phyloP scores from a whole-genome alignment of 768 basidiomycete genomes.

The Royoungia palumana region DNA sequence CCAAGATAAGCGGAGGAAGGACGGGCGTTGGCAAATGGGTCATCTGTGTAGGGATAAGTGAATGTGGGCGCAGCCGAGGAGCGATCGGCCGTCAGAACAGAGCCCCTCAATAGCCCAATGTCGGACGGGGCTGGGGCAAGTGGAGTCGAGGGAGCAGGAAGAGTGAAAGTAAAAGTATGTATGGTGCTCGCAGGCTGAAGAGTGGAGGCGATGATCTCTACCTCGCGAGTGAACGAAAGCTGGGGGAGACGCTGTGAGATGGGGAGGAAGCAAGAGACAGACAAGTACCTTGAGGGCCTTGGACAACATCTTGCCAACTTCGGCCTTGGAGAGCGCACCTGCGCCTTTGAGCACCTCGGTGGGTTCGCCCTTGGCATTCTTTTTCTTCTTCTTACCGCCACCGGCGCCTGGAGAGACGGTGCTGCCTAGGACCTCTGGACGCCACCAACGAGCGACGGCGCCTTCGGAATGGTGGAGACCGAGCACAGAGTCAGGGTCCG shows the following conservation, averaged over 20 bases:
- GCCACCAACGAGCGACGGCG: slow-evolving; percentile 87
- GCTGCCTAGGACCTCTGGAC: slow-evolving; percentile 87
- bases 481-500: slow-evolving; percentile 77
- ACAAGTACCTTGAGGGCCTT: slow-evolving; percentile 79
- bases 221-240: slow-evolving; percentile 90
- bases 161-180: slow-evolving; percentile 86
- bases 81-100: slow-evolving; percentile 65
- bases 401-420: slow-evolving; percentile 83
- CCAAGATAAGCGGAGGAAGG: slow-evolving; percentile 81
- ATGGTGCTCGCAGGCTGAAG: slow-evolving; percentile 90
- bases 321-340: slow-evolving; percentile 78
- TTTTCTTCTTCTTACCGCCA: slow-evolving; percentile 70
- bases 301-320: slow-evolving; percentile 86
- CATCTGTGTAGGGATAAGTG: slow-evolving; percentile 70
- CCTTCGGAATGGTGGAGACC: slow-evolving; percentile 81
- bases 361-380: slow-evolving; percentile 54
- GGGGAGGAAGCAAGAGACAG: neutral
- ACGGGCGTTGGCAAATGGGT: slow-evolving; percentile 63
- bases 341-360: slow-evolving; percentile 66
- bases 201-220: slow-evolving; percentile 93
- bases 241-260: slow-evolving; percentile 26
- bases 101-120: slow-evolving; percentile 57
- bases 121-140: slow-evolving; percentile 72
- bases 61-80: slow-evolving; percentile 66
- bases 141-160: slow-evolving; percentile 73